phyloP scores from a whole-genome alignment of 169 alveolate species.

The Pseudocohnilembus persalinus region DNA sequence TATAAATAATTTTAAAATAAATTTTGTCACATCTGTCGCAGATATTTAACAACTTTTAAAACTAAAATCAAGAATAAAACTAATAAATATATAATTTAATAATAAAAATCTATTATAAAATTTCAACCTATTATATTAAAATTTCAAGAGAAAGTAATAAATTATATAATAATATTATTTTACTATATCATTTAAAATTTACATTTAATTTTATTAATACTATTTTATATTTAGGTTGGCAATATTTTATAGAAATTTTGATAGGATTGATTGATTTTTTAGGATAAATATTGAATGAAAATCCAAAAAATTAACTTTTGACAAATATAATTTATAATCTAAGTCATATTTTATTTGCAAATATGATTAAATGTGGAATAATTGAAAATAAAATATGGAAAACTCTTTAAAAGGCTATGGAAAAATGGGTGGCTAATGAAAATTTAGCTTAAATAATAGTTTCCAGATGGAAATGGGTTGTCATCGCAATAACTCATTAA shows the following conservation, averaged over 20 bases:
- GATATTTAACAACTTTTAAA: no score
- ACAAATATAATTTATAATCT: no score
- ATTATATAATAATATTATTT: no score
- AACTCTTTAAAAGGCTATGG: background rate
- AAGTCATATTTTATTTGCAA: background rate
- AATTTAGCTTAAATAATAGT: background rate
- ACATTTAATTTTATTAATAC: no score
- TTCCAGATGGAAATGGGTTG: background rate
- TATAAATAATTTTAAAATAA: no score
- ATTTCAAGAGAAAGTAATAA: background rate
- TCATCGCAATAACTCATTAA: background rate
- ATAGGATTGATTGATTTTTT: background rate
- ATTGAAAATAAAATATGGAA: background rate
- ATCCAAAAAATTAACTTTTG: no score
- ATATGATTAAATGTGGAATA: background rate
- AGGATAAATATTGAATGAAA: background rate
- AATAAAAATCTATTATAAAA: no score
- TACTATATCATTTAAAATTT: no score
- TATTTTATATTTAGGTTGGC: background rate
- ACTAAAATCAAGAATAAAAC: background rate
- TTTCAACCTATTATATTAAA: background rate
- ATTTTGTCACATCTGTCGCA: background rate
- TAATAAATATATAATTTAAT: no score
- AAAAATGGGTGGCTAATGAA: background rate
- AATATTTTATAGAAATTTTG: no score